Evolutionary conservation across 306 rosid species (phyloP).

Genomic region (Quercus gilva): DNA sequence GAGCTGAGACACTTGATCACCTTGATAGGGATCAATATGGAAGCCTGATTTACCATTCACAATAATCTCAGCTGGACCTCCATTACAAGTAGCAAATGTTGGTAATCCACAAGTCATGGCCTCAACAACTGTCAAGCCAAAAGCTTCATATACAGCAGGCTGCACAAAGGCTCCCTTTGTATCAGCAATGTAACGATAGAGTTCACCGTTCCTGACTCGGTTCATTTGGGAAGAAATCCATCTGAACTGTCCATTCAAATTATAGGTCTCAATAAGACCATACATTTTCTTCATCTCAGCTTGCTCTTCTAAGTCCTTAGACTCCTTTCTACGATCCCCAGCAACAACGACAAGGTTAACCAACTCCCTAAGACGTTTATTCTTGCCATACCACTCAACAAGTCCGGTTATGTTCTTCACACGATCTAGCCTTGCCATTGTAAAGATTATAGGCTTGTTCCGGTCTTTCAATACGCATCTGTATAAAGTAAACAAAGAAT

Average conservation of each 20-base stretch:
- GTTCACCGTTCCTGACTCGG: conserved; percentile 90
- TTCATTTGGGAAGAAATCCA: conserved; percentile 99
- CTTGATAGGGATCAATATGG: conserved; percentile 95
- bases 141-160: conserved; percentile 96
- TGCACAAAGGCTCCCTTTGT: conserved; percentile 96
- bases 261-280: conserved; percentile 70
- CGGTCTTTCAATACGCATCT: conserved; percentile 91
- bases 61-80: conserved; percentile 98
- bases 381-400: conserved; percentile 97
- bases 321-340: conserved; percentile 95
- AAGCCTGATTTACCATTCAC: conserved; percentile 86
- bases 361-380: conserved; percentile 70
- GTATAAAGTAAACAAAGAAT: not conserved
- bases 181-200: conserved; percentile 83
- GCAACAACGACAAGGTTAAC: conserved; percentile 96
- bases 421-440: conserved; percentile 98
- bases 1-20: conserved; percentile 77
- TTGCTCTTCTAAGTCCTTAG: conserved; percentile 88
- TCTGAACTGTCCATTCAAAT: conserved; percentile 87
- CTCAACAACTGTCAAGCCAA: conserved; percentile 93
- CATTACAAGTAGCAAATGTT: conserved; percentile 91
- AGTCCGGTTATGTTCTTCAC: conserved; percentile 98
- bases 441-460: conserved; percentile 92
- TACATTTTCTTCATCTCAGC: conserved; percentile 96
- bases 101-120: conserved; percentile 98